Conservation (phyloP, 2,329 filamentous ascomycete species). For the Colletotrichum incanum region DNA sequence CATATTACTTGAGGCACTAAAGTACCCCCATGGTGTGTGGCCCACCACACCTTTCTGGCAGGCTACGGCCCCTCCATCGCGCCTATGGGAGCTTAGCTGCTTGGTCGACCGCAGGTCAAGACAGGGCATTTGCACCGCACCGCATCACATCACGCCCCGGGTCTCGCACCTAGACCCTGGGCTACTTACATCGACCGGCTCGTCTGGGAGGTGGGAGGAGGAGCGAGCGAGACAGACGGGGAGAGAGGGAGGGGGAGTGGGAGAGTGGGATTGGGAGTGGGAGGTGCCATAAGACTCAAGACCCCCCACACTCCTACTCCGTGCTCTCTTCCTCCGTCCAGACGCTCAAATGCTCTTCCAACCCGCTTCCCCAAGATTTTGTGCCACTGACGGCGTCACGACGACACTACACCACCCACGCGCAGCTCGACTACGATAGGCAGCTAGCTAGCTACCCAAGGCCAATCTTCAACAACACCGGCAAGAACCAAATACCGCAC, state of each 20-base stretch:
- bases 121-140: conserved; percentile 28
- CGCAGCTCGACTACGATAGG: conserved; percentile 8
- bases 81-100: conserved; percentile 26
- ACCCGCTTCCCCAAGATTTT: conserved; percentile 40
- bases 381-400: conserved; percentile 20
- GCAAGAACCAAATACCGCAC: not conserved
- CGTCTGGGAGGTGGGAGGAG: conserved; percentile 18
- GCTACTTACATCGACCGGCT: conserved; percentile 16
- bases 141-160: conserved; percentile 28
- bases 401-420: conserved; percentile 5
- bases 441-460: not conserved
- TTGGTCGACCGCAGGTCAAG: conserved; percentile 19
- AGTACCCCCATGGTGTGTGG: conserved; percentile 27
- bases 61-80: conserved; percentile 8
- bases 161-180: conserved; percentile 21
- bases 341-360: conserved; percentile 29
- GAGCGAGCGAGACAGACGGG: conserved; percentile 2
- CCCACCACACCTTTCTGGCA: conserved; percentile 35
- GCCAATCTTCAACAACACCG: conserved; percentile 9
- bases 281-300: conserved; percentile 35
- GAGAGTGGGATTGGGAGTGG: conserved; percentile 21
- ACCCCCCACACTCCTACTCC: conserved; percentile 37
- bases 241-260: not conserved
- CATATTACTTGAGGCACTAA: conserved; percentile 22
- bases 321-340: conserved; percentile 11